Conservation (phyloP, 2,329 filamentous ascomycete species). For the Botrytis sinoallii region DNA sequence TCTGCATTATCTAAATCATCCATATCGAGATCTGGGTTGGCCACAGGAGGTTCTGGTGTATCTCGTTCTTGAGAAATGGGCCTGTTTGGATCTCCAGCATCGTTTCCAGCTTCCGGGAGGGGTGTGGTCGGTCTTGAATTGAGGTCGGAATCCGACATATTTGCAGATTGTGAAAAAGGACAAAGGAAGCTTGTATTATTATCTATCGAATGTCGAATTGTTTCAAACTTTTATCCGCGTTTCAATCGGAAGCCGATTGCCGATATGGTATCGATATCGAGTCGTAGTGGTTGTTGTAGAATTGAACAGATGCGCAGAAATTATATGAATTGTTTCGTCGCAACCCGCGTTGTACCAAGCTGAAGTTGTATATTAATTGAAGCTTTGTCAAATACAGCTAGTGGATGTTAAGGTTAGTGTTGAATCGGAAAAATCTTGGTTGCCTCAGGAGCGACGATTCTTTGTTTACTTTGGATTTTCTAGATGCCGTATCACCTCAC, state of each 20-base stretch:
- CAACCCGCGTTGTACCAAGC: neutral
- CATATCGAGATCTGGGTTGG: constrained; percentile 34
- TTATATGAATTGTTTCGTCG: constrained; percentile 11
- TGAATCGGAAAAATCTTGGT: constrained; percentile 20
- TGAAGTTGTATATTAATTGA: constrained; percentile 4
- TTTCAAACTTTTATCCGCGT: neutral
- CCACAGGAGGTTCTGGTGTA: constrained; percentile 26
- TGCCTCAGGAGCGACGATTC: constrained; percentile 19
- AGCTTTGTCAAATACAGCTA: constrained; percentile 12
- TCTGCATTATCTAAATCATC: constrained; percentile 32
- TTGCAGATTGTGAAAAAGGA: constrained; percentile 12
- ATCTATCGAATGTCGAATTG: neutral
- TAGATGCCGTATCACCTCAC: neutral
- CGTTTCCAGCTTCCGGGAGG: constrained; percentile 27
- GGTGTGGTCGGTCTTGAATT: constrained; percentile 29
- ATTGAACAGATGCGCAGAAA: constrained; percentile 6
- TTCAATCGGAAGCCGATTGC: neutral
- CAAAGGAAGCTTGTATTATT: constrained; percentile 1
- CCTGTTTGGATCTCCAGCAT: constrained; percentile 25
- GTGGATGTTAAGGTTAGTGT: constrained; percentile 17
- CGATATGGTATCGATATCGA: neutral
- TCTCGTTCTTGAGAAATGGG: constrained; percentile 29
- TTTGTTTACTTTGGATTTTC: constrained; percentile 20
- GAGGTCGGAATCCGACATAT: constrained; percentile 34
- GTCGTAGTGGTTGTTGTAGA: neutral